Base-by-base conservation (phyloP, 306 rosid genomes). In the Cucurbita pepo region DNA sequence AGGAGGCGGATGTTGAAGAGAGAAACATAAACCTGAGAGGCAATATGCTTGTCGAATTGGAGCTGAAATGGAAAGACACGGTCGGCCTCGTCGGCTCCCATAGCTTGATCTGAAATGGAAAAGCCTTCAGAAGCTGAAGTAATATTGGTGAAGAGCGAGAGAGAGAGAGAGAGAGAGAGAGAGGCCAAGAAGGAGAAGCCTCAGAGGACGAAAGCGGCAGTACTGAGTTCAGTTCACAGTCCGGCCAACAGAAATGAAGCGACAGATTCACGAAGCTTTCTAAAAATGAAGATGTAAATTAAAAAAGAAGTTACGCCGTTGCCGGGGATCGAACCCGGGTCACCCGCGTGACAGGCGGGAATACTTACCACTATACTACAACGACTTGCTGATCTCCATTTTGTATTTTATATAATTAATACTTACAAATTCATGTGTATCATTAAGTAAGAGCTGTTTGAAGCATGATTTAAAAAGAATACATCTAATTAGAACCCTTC, bases 21-120 rank as follows among this genome's bases (percentile, higher is more conserved):
- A 9, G 19, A 21, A 72, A 34, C 30, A 4, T 19, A 75, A 75
- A 94, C 95, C 88, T 89, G 91, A 41, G 96, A 94, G 45, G 97
- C 88, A 34, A 86, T 79, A 22, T 95, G 95, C 83, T 90, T 94
- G 80, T 94, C 98, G 61, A 89, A 87, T 71, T 94, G 98, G 5
- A 94, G 95, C 89, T 89, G 98, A 71, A 94, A 94, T 1, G 98
- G 95, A 69, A 89, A 73, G 77, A 77, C 91, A 3, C 89, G 85
- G 58, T 70, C 85, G 14, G 83, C 77, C 40, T 89, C 96, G 15
- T 90, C 98, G 8, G 89, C 86, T 78, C 90, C 96, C 98, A 90
- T 94, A 13, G 43, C 55, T 22, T 14, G 51, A 50, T 38, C 30
- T 41, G 21, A 59, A 34, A 9, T 37, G 10, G 52, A 58, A 44